Evolutionary conservation across 441 rosid species (phyloP), one percentile per base, ranked within the genome.

Genomic region (Brassica balearica): DNA sequence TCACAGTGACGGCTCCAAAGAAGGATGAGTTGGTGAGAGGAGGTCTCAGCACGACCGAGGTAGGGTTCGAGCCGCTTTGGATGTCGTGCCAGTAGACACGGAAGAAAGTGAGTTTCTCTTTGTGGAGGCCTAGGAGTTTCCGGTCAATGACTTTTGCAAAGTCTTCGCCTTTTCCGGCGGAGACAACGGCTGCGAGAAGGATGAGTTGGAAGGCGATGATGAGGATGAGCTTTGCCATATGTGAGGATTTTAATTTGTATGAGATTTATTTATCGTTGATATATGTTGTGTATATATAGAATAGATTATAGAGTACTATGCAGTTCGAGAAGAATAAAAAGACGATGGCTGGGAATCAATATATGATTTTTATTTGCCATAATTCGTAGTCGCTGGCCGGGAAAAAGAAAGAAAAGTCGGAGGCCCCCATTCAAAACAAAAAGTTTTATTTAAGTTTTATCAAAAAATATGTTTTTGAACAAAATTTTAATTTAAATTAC

Each of bases 61-160:
- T 91, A 1, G 90, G 84, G 75, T 88, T 83, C 11, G 41, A 61
- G 6, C 92, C 96, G 63, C 84, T 74, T n/a, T 87, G 71, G 0
- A 85, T 83, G 88, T 92, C 94, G 75, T 89, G 97, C 87, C 90
- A 86, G 80, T 85, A 92, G 83, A 89, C 88, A 77, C 85, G 94
- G 77, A 91, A 88, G 81, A 86, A 89, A 83, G 82, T 89, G 5
- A 88, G 84, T 76, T 86, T 93, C 80, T 90, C 89, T 27, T 66
- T 72, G 20, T 78, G 84, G 41, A 86, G 87, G 38, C 90, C 77
- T 0, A 58, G 7, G 19, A 1, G 76, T 58, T 58, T 77, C 36
- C 46, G 56, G 72, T 77, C 20, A 19, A 72, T 43, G 53, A 11
- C 20, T 56, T 65, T 71, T 0, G 68, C 67, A 27, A 71, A 77